Evolutionary conservation across 2,329 filamentous ascomycete genomes (phyloP), one percentile per base, ranked within the genome.

Genomic region (Epichloe aotearoae): DNA sequence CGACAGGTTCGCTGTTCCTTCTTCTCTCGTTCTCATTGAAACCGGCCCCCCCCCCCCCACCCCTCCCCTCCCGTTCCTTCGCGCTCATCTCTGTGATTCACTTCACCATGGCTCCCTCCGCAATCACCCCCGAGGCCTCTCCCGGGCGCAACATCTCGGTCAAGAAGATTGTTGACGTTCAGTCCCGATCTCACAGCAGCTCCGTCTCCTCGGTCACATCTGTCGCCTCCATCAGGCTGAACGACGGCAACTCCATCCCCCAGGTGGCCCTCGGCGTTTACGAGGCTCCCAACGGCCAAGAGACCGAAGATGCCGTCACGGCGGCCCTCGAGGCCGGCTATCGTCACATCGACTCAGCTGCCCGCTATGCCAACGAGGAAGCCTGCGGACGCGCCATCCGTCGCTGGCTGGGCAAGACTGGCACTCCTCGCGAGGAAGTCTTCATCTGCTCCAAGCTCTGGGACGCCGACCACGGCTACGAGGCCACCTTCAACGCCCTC

Each of bases 311-410:
- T 40, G 76, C 83, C 2, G 80, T 87, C 17, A 71, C 69, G 49
- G 78, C 71, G 67, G 82, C 77, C 23, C 71, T 86, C 7, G 72
- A 74, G 53, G 75, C 75, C 57, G 71, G 74, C 44, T 76, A 78
- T 61, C 72, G 73, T 37, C 76, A 73, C 53, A 71, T 80, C 52
- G 75, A 80, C 63, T 71, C 69, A 7, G 75, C 75, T 26, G 74
- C 78, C 60, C 73, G 74, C 40, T 83, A 83, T 62, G 71, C 73
- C 58, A 83, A 82, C 62, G 80, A 89, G 68, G 68, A 75, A 56
- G 84, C 87, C 60, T 78, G 88, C 46, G 84, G 84, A 53, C 69
- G 73, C 45, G 84, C 83, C 50, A 85, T 88, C 69, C 79, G 80
- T 62, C 84, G 89, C 47, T 79, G 78, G n/a, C 65, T 76, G 15